Evolutionary conservation across 1,284 basidiomycete genomes (phyloP).

Genomic region (Austroboletus rostrupii): DNA sequence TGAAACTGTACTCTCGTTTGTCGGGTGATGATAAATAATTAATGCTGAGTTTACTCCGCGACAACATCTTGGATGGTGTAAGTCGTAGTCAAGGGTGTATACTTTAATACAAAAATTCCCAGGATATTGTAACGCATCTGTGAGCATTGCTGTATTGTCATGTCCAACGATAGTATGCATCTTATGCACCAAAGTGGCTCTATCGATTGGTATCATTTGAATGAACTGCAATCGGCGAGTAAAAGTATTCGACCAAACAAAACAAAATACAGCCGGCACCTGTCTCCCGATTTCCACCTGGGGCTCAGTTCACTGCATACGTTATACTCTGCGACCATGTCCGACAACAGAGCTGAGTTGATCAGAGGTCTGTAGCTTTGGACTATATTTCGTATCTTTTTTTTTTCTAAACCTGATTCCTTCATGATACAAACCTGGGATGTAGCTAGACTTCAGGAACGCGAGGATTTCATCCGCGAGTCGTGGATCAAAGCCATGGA

Average conservation of each 20-base stretch:
- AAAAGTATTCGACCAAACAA: slow-evolving; percentile 21
- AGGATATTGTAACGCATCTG: too few species aligned
- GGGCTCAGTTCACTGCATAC: not conserved
- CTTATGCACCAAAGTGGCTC: too few species aligned
- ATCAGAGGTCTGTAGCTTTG: slow-evolving; percentile 26
- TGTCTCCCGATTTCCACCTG: slow-evolving; percentile 1
- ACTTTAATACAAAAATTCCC: too few species aligned
- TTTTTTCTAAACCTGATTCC: not conserved
- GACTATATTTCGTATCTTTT: not conserved
- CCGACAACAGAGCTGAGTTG: slow-evolving; percentile 33
- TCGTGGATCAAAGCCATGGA: slow-evolving; percentile 96
- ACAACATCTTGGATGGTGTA: too few species aligned
- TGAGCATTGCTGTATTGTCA: too few species aligned
- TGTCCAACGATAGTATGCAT: too few species aligned
- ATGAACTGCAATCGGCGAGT: too few species aligned
- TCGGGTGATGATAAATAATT: too few species aligned
- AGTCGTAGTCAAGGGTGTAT: too few species aligned
- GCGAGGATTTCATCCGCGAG: slow-evolving; percentile 82
- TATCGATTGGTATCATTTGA: too few species aligned
- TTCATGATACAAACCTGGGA: not conserved
- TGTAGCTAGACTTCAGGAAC: slow-evolving; percentile 58
- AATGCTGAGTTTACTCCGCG: too few species aligned
- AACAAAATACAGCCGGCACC: slow-evolving; percentile 13
- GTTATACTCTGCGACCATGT: slow-evolving; percentile 19
- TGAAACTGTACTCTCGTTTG: slow-evolving; percentile 5